Percentiles rank a stretch among this genome's conserved stretches.
These are phyloP conservation scores for Crotalaria pallida DNA, from an alignment of 306 rosid genomes.

Conservation along the genomic window DNA sequence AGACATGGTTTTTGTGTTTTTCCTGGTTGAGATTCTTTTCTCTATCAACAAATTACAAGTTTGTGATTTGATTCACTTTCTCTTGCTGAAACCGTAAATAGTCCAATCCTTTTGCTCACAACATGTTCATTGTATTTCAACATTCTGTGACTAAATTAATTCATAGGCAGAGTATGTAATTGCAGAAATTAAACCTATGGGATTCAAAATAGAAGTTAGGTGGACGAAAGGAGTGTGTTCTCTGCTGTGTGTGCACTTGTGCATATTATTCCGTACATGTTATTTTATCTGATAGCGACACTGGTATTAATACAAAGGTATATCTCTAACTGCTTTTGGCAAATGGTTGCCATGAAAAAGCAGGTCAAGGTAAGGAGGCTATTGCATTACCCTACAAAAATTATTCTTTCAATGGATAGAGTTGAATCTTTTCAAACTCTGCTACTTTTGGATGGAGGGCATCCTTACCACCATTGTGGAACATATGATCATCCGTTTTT, in stretches of 20 bases:
- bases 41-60: background rate
- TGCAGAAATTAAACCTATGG: background rate
- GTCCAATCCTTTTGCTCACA: background rate
- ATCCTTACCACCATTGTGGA: no score
- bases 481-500: no score
- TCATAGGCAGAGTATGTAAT: background rate
- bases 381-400: background rate
- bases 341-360: background rate
- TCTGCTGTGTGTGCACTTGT: background rate
- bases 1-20: background rate
- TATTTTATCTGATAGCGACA: background rate
- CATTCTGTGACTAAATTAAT: background rate
- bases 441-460: background rate
- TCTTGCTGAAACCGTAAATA: background rate
- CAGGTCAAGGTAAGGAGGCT: background rate
- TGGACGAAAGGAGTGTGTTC: background rate
- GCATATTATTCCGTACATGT: background rate
- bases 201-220: background rate
- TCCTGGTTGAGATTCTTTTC: background rate
- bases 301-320: background rate
- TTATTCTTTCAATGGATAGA: background rate
- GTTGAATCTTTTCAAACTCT: background rate
- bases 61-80: background rate
- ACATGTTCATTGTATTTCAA: background rate
- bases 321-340: background rate